Evolutionary conservation across 805 yeast genomes (phyloP), one percentile per base, ranked within the genome.

Genomic region (Myxozyma neglecta): DNA sequence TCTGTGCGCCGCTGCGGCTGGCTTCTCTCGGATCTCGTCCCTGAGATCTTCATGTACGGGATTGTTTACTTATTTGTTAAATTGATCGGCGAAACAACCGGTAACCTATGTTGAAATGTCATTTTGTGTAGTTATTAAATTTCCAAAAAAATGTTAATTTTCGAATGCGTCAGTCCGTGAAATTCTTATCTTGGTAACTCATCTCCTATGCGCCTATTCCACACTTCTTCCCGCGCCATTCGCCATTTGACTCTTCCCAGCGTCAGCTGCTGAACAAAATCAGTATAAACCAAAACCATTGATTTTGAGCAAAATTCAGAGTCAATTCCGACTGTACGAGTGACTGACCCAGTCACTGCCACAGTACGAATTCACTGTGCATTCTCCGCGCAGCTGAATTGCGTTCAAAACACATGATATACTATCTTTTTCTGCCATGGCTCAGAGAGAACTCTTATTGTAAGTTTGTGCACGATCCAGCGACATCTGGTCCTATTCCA

Each of bases 391-490:
- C n/a, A n/a, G 14, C 24, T 18, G 49, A 5, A 18, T 43, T 13
- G 10, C 32, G 43, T 65, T 62, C 24, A 65, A 54, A 11, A 62
- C 32, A 14, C 60, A 36, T 66, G 63, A 36, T 61, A 66, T 24
- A 62, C 67, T 8, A 65, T 42, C 29, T 65, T 67, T 18, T 43
- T 56, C 36, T 62, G 49, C 29, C 24, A 24, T 37, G 62, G 40
- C 13, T 47, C 52, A 13, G 59, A 37, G 11, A 69, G 69, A 20
- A 65, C 61, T 1, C 64, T 58, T 68, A 66, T 66, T 34, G 69
- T 66, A 16, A 68, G 68, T 13, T 64, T 36, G 43, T 65, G 65
- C 34, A 69, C 69, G 9, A 66, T 62, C 34, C 56, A 65, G 18
- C 62, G 32, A 56, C 69, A 65, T 13, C 48, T 20, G 45, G 57